Percentiles rank a stretch among this genome's conserved stretches.
Evolutionary conservation across 768 basidiomycete species (phyloP).

Genomic region (Tephrocybe rancida): DNA sequence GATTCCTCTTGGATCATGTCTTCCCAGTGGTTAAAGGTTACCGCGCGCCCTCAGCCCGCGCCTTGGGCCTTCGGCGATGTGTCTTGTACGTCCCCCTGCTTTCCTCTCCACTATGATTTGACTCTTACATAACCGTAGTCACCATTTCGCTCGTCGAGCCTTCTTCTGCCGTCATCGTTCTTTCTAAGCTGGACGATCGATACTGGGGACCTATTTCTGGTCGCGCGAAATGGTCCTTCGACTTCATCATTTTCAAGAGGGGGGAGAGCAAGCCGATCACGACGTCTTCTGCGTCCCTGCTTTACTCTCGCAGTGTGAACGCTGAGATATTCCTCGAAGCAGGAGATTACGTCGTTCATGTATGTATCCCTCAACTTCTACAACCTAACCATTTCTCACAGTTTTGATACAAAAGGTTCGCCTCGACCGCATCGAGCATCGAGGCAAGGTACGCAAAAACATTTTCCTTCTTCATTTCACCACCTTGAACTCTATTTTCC

Average conservation of each 20-base stretch:
- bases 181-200: slow-evolving; percentile 37
- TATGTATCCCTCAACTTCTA: slow-evolving; percentile 3
- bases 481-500: too few relatives aligned
- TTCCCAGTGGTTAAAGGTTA: slow-evolving; percentile 43
- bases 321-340: slow-evolving; percentile 25
- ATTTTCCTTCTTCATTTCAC: too few relatives aligned
- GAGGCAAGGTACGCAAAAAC: not conserved
- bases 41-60: slow-evolving; percentile 21
- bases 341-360: slow-evolving; percentile 32
- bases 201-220: slow-evolving; percentile 33
- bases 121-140: slow-evolving; percentile 21
- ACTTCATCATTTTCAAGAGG: slow-evolving; percentile 38
- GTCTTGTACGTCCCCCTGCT: slow-evolving; percentile 30
- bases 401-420: slow-evolving; percentile 11
- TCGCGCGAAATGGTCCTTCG: slow-evolving; percentile 29
- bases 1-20: slow-evolving; percentile 40
- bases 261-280: slow-evolving; percentile 27
- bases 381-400: not conserved
- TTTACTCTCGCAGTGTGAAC: slow-evolving; percentile 28
- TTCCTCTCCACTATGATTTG: not conserved
- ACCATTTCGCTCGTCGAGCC: slow-evolving; percentile 31
- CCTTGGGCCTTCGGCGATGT: slow-evolving; percentile 45
- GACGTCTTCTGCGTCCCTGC: slow-evolving; percentile 17
- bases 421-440: slow-evolving; percentile 11
- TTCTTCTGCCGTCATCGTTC: slow-evolving; percentile 36